Conservation (phyloP, 129 eudicot species). For the Flaveria linearis region DNA sequence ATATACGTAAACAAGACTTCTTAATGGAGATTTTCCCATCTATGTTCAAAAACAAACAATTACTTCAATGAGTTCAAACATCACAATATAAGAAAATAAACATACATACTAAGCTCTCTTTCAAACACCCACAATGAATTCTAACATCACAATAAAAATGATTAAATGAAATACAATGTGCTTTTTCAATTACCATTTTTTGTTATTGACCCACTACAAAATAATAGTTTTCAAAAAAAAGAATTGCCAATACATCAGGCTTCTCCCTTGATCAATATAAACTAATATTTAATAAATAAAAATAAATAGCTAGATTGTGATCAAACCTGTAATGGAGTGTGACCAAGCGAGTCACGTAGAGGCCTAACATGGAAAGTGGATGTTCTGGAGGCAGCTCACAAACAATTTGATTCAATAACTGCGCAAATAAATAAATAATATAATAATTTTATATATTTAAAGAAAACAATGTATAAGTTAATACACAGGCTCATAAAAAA, state of each 20-base stretch:
- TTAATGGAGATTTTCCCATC: background rate
- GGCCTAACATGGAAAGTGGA: constrained; percentile 87
- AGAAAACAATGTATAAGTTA: background rate
- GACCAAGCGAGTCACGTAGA: constrained; percentile 88
- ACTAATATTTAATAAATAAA: background rate
- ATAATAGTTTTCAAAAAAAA: background rate
- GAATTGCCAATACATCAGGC: background rate
- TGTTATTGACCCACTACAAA: background rate
- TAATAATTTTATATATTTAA: background rate
- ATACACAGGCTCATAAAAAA: background rate
- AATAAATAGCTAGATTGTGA: constrained; percentile 11
- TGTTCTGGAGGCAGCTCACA: constrained; percentile 95
- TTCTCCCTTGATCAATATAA: background rate
- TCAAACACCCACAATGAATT: background rate
- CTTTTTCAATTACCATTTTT: background rate
- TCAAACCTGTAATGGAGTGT: constrained; percentile 89
- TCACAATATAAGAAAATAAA: background rate
- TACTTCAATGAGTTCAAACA: background rate
- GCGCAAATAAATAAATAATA: constrained; percentile 25
- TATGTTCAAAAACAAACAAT: background rate
- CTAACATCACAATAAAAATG: background rate
- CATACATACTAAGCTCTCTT: background rate
- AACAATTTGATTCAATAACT: constrained; percentile 88
- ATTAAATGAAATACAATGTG: background rate
- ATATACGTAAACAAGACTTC: too few species aligned